Evolutionary conservation across 495 filamentous ascomycete species (phyloP), one percentile per base, ranked within the genome.

Genomic region (Daldinia vernicosa): DNA sequence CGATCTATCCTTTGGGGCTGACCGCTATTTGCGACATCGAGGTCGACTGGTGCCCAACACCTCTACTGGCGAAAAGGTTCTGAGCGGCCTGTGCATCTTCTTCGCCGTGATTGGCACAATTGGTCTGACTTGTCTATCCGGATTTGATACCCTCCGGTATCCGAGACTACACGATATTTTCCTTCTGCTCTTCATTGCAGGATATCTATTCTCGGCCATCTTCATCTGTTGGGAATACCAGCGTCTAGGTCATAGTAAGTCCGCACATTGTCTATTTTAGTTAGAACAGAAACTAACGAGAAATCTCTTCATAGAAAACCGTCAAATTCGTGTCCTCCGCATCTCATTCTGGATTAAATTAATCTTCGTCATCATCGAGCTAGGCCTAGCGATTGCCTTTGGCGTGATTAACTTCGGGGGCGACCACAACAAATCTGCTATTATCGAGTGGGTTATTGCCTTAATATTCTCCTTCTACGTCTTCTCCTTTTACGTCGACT

Each of bases 401-500:
- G 83, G 82, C 3, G 72, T 82, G 3, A 80, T 80, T 69, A 81
- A 75, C 28, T 80, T 79, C 40, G 76, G 60, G n/a, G 22, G 55
- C 0, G 66, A 80, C 58, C 82, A 85, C 66, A 87, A 92, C 76
- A 66, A 80, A 1, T 88, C 83, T 15, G 89, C 89, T 0, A 81
- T 90, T 15, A 75, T 92, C 32, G 84, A 85, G 75, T 98, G 94
- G 94, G 67, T 90, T 58, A 90, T 99, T 67, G 90, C 94, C 24
- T 89, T 98, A 71, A 83, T 98, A 67, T 99, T 97, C 81, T 94
- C 90, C 9, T 91, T 93, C 74, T 98, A 96, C 78, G 83, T 97
- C 45, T 86, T 97, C 53, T 93, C 92, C 40, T 98, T 97, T 82
- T 87, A 91, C 60, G 82, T 98, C 74, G 95, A 99, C 77, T 84